These are phyloP conservation scores for Amaranthus cruentus DNA, from an alignment of 148 eudicot genomes.

Conservation along the genomic window DNA sequence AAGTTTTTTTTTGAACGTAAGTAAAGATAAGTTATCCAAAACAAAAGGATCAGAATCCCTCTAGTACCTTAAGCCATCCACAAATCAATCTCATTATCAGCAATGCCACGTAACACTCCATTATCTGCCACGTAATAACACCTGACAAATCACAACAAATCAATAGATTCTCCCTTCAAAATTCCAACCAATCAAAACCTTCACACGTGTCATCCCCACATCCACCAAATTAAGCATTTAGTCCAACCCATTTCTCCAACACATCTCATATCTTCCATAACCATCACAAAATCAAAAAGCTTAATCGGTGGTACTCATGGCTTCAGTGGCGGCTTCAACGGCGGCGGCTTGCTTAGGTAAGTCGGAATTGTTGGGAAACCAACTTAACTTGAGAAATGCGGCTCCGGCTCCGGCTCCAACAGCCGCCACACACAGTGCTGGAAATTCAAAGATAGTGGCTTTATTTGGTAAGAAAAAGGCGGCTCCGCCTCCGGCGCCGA, in stretches of 20 bases:
- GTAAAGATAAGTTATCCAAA: constrained; percentile 23
- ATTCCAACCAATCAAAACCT: constrained; percentile 26
- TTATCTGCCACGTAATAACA: constrained; percentile 33
- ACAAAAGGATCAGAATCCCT: constrained; percentile 26
- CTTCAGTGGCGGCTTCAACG: constrained; percentile 60
- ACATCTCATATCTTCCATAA: background rate
- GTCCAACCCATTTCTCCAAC: constrained; percentile 16
- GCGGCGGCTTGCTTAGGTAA: constrained; percentile 57
- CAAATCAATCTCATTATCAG: constrained; percentile 14
- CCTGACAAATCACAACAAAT: constrained; percentile 17
- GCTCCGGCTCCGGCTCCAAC: constrained; percentile 37
- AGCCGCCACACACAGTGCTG: constrained; percentile 23
- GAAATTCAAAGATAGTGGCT: constrained; percentile 50
- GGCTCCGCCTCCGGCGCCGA: constrained; percentile 44
- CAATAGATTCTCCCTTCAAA: constrained; percentile 7
- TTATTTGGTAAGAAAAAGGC: constrained; percentile 71
- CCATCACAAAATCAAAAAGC: background rate
- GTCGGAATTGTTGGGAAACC: constrained; percentile 65
- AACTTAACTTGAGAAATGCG: constrained; percentile 41
- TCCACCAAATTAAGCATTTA: constrained; percentile 65
- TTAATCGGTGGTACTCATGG: constrained; percentile 35
- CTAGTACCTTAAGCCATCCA: constrained; percentile 6
- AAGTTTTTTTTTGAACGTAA: background rate
- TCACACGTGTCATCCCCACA: constrained; percentile 31
- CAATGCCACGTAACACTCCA: constrained; percentile 23